Conservation (phyloP, 345 rosid genomes). For the Salix brachista region DNA sequence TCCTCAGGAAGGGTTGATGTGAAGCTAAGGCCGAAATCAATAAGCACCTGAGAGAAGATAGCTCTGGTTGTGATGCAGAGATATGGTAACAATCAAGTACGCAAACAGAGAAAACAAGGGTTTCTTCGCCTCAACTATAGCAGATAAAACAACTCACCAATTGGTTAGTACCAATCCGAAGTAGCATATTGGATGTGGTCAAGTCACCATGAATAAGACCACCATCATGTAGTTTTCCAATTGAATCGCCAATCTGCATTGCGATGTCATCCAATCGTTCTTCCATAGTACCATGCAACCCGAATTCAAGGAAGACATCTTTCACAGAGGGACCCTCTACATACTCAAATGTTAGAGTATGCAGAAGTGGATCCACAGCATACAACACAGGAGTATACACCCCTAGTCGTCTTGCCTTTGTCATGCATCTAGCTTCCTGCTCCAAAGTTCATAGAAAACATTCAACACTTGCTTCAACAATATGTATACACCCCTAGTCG, state of each 20-base stretch:
- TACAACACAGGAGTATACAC: conserved; percentile 74
- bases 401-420: conserved; percentile 89
- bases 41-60: conserved; percentile 53
- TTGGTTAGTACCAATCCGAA: conserved; percentile 56
- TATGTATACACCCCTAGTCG: no score
- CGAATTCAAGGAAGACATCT: conserved; percentile 73
- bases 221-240: conserved; percentile 90
- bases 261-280: conserved; percentile 75
- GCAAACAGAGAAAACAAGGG: background rate
- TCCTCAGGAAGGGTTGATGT: conserved; percentile 92
- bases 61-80: conserved; percentile 14
- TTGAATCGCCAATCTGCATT: conserved; percentile 74
- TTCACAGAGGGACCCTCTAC: conserved; percentile 78
- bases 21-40: conserved; percentile 93
- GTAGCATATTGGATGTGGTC: conserved; percentile 90
- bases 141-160: conserved; percentile 44
- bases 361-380: conserved; percentile 65
- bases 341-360: conserved; percentile 75
- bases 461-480: background rate
- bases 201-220: conserved; percentile 96
- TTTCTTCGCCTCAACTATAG: background rate
- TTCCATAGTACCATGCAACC: conserved; percentile 55
- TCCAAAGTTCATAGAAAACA: conserved; percentile 3
- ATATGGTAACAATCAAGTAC: background rate
- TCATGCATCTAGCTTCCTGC: conserved; percentile 94